Evolutionary conservation across 2,329 filamentous ascomycete species (phyloP).

Genomic region (Endocalyx cinctus): DNA sequence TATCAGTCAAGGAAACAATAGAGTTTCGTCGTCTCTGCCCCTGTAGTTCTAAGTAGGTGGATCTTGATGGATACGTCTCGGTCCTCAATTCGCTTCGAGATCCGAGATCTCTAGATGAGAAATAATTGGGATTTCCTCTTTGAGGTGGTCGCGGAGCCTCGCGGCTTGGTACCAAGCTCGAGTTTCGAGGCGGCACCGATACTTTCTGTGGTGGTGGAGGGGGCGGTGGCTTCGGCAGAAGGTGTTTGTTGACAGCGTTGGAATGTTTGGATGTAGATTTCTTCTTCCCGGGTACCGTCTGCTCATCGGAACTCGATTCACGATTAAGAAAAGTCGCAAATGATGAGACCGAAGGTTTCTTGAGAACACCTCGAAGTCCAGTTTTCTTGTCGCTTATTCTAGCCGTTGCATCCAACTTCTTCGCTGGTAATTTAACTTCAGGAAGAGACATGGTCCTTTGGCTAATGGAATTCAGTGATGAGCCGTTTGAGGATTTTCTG

Average conservation of each 20-base stretch:
- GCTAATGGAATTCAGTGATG: too few species aligned
- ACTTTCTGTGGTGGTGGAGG: slow-evolving; percentile 17
- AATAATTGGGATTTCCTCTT: slow-evolving; percentile 33
- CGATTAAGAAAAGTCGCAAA: slow-evolving; percentile 47
- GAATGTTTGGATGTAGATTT: slow-evolving; percentile 16
- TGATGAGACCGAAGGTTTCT: slow-evolving; percentile 41
- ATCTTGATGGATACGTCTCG: slow-evolving; percentile 19
- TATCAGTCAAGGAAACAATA: slow-evolving; percentile 51
- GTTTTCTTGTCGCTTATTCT: slow-evolving; percentile 38
- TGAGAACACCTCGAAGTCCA: slow-evolving; percentile 47
- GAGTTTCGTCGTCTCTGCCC: slow-evolving; percentile 50
- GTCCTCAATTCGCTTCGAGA: slow-evolving; percentile 15
- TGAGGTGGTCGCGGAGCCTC: slow-evolving; percentile 31
- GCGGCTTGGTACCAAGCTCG: slow-evolving; percentile 26
- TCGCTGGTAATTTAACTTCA: slow-evolving; percentile 17
- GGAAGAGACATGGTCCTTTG: too few species aligned
- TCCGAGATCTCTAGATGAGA: slow-evolving; percentile 34
- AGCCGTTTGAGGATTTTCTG: too few species aligned
- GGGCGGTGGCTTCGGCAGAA: slow-evolving; percentile 14
- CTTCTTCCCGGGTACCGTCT: slow-evolving; percentile 16
- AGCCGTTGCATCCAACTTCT: slow-evolving; percentile 21
- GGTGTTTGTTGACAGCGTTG: slow-evolving; percentile 20
- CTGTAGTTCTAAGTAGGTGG: too few species aligned
- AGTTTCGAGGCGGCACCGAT: slow-evolving; percentile 26
- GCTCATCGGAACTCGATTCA: slow-evolving; percentile 31